phyloP scores from a whole-genome alignment of 257 asterid genomes.

The Przewalskia tangutica region DNA sequence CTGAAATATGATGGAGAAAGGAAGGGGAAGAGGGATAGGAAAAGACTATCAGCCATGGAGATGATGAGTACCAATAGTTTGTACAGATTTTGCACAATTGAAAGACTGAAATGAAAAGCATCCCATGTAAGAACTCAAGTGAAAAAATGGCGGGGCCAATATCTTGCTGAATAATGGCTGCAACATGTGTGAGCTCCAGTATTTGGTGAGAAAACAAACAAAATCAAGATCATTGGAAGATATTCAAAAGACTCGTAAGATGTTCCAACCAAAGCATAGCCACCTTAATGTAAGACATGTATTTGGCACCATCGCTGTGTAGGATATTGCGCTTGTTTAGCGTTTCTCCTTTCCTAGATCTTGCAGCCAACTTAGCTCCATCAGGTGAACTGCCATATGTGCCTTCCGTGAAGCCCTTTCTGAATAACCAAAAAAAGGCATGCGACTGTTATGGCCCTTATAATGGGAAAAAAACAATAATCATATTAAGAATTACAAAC shows the following conservation, averaged over 20 bases:
- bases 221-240: slow-evolving; percentile 2
- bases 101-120: background rate
- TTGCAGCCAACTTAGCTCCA: slow-evolving; percentile 34
- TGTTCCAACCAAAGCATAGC: slow-evolving; percentile 2
- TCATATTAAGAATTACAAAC: slow-evolving; percentile 2
- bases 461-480: background rate
- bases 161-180: background rate
- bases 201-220: background rate
- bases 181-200: background rate
- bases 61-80: background rate
- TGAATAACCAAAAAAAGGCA: slow-evolving; percentile 25
- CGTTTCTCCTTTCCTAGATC: slow-evolving; percentile 41
- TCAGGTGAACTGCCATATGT: slow-evolving; percentile 31
- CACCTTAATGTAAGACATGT: slow-evolving; percentile 96
- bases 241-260: slow-evolving; percentile 2
- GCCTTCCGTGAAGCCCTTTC: slow-evolving; percentile 43
- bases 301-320: slow-evolving; percentile 67
- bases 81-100: background rate
- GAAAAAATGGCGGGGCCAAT: background rate
- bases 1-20: slow-evolving; percentile 26
- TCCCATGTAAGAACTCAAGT: background rate
- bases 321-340: slow-evolving; percentile 50
- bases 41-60: background rate
- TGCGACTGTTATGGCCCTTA: slow-evolving; percentile 3
- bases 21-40: background rate